phyloP scores from a whole-genome alignment of 2,329 filamentous ascomycete species.

The Xylariaceae sp. region DNA sequence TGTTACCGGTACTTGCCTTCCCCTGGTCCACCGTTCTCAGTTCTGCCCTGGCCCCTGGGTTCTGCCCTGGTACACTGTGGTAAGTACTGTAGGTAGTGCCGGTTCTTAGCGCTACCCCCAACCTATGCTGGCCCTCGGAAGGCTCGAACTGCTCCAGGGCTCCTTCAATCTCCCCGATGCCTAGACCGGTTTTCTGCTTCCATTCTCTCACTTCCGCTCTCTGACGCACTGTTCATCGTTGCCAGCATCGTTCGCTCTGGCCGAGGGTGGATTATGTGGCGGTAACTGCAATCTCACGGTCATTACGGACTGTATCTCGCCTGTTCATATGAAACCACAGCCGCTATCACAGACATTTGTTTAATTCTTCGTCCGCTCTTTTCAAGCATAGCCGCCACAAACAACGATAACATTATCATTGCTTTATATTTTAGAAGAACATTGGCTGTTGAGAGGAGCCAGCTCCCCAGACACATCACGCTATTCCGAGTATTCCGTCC shows the following conservation, averaged over 20 bases:
- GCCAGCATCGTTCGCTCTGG: conserved; percentile 24
- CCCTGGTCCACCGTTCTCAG: too few species aligned
- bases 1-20: too few species aligned
- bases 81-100: too few species aligned
- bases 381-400: conserved; percentile 27
- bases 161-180: conserved; percentile 14
- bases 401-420: conserved; percentile 25
- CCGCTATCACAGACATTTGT: conserved; percentile 30
- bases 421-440: conserved; percentile 27
- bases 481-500: conserved; percentile 25
- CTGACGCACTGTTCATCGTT: conserved; percentile 17
- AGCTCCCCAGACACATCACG: conserved; percentile 21
- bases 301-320: conserved; percentile 11
- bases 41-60: too few species aligned
- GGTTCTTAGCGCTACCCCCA: too few species aligned
- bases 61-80: too few species aligned
- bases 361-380: conserved; percentile 30
- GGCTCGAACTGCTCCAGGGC: background rate
- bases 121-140: too few species aligned
- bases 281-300: conserved; percentile 9
- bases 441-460: conserved; percentile 23
- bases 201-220: conserved; percentile 21
- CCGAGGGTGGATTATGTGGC: conserved; percentile 27
- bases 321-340: conserved; percentile 29
- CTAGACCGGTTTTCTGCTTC: conserved; percentile 9